Evolutionary conservation across 495 filamentous ascomycete genomes (phyloP).

Genomic region (Cladorrhinum samala): DNA sequence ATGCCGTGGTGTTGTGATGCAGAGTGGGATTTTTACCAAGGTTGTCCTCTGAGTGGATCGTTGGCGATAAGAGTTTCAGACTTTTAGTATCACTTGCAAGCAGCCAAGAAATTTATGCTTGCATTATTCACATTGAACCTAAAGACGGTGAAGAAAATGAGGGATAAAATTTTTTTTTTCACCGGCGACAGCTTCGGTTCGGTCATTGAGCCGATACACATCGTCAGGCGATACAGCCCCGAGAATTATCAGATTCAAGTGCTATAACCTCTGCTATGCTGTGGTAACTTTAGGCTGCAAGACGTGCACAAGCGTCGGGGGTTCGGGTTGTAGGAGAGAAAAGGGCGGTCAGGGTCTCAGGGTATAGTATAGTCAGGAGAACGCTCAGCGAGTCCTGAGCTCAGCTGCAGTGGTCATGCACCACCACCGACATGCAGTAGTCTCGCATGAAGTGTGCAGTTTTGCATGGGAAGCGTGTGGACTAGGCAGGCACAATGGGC

Average conservation of each 20-base stretch:
- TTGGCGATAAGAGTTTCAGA: neutral
- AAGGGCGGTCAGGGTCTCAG: conserved; percentile 25
- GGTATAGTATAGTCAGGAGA: neutral
- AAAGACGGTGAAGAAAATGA: conserved; percentile 1
- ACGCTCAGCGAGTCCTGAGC: too few relatives aligned
- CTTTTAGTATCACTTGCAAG: neutral
- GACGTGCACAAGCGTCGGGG: neutral
- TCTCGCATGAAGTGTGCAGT: conserved; percentile 12
- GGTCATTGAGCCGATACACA: too few relatives aligned
- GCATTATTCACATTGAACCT: neutral
- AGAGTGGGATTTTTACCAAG: conserved; percentile 2
- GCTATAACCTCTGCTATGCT: neutral
- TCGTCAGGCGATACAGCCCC: neutral
- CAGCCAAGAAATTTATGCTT: conserved; percentile 3
- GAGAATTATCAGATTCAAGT: neutral
- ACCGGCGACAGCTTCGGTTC: neutral
- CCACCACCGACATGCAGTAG: conserved; percentile 20
- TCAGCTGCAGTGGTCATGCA: neutral
- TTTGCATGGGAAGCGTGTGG: neutral
- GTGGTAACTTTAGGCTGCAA: neutral
- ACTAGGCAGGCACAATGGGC: too few relatives aligned
- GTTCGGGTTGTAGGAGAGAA: conserved; percentile 17
- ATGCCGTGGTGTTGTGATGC: neutral
- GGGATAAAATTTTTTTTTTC: neutral
- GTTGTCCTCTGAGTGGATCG: conserved; percentile 12